phyloP scores from a whole-genome alignment of 176 grass and related monocot genomes.

The Lolium multiflorum region DNA sequence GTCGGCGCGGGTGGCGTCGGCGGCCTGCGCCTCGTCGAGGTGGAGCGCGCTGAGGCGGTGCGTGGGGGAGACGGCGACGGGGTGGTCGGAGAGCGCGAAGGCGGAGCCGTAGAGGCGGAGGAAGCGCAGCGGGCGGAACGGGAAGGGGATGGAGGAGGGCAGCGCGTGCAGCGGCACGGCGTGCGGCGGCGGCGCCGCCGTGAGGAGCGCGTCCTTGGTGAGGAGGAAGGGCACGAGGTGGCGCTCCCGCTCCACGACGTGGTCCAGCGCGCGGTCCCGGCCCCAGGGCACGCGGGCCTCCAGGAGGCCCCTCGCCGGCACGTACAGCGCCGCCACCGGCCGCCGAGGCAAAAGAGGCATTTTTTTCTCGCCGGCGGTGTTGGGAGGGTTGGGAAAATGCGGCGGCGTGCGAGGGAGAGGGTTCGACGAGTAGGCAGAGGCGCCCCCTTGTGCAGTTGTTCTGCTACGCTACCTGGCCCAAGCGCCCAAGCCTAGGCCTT shows the following conservation, averaged over 20 bases:
- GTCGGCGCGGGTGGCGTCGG: conserved; percentile 50
- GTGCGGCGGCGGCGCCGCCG: conserved; percentile 57
- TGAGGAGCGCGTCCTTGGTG: conserved; percentile 81
- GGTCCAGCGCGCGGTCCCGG: conserved; percentile 84
- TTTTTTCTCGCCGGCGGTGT: neutral
- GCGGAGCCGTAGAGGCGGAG: conserved; percentile 73
- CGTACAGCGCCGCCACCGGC: conserved; percentile 27
- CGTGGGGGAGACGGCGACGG: conserved; percentile 62
- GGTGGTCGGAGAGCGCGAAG: conserved; percentile 64
- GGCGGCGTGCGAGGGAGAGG: neutral
- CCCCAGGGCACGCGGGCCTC: conserved; percentile 72
- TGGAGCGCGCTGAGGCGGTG: conserved; percentile 59
- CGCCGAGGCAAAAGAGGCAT: conserved; percentile 34
- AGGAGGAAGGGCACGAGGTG: conserved; percentile 81
- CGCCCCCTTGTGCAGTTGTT: too few species aligned
- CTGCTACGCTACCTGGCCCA: too few species aligned
- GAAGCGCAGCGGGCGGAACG: conserved; percentile 81
- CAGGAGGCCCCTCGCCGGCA: conserved; percentile 46
- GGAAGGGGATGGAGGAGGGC: conserved; percentile 69
- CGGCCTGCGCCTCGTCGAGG: conserved; percentile 53
- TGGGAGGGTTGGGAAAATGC: conserved; percentile 27
- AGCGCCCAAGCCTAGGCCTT: too few species aligned
- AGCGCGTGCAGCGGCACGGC: conserved; percentile 64
- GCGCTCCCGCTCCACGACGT: conserved; percentile 82
- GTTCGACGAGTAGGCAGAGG: neutral